Evolutionary conservation across 169 alveolate genomes (phyloP), one percentile per base, ranked within the genome.

Genomic region (Sarcocystis neurona): DNA sequence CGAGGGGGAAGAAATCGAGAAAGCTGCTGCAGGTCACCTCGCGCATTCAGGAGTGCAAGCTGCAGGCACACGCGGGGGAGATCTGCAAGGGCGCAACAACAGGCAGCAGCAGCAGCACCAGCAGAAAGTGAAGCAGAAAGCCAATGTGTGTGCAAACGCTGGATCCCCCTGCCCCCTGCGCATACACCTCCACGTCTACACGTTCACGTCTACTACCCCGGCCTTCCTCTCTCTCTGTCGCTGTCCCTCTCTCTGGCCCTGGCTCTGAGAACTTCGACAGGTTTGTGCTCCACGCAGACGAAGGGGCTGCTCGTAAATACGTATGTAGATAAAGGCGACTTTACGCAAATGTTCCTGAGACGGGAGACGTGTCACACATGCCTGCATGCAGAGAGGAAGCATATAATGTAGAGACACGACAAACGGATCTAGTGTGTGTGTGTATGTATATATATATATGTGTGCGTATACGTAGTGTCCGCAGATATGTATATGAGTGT

Each of bases 1-100:
- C 93, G 92, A 20, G 93, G 92, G 46, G 41, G 47, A 60, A 95
- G 82, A 77, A 89, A 89, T n/a, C 90, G 87, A 0, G 94, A 85
- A 66, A 94, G 89, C 44, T 88, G 86, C 63, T 94, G 96, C 84
- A 95, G 82, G n/a, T 92, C 94, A 0, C 93, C 94, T n/a, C 94
- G 90, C 30, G 96, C 96, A 44, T 79, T 91, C 87, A 95, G 89
- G 72, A 41, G 43, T 2, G 96, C 97, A 78, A 93, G 89, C 53
- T 93, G 92, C 70, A 50, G 88, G 84, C 97, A 94, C 48, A 94
- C 93, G 74, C 94, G 79, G n/a, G 97, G 97, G 53, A 95, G 88
- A 77, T 95, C 90, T 85, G 90, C 74, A 32, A 2, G 46, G 23
- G 30, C 6, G 10, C 27, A 75, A 32, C 4, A 32, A 75, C 10